Percentiles rank a stretch among this genome's conserved stretches.
Conservation (phyloP, 257 asterid species). For the Scutellaria barbata region DNA sequence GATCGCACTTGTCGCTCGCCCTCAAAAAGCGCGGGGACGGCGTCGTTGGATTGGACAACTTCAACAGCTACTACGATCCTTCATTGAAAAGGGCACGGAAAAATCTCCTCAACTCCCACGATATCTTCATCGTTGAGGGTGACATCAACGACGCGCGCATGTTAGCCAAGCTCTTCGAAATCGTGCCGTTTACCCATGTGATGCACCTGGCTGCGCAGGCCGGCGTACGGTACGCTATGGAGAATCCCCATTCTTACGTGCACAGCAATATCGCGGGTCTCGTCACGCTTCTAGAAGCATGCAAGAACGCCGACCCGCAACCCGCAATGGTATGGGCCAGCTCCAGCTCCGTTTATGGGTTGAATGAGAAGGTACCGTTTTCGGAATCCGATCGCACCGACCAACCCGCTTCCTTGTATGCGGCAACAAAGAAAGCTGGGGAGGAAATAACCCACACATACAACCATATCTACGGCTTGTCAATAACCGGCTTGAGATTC, state of each 20-base stretch:
- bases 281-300: constrained; percentile 70
- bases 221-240: constrained; percentile 81
- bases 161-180: constrained; percentile 57
- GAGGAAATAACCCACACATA: constrained; percentile 75
- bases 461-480: constrained; percentile 75
- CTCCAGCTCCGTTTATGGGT: constrained; percentile 85
- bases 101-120: constrained; percentile 36
- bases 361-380: constrained; percentile 66
- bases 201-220: constrained; percentile 94
- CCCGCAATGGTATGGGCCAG: constrained; percentile 86
- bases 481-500: constrained; percentile 75
- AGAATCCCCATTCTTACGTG: constrained; percentile 70
- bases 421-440: constrained; percentile 82
- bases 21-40: constrained; percentile 87
- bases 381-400: constrained; percentile 82
- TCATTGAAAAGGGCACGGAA: constrained; percentile 54
- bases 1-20: constrained; percentile 68
- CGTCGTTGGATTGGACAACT: constrained; percentile 77
- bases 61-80: constrained; percentile 69
- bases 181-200: constrained; percentile 62
- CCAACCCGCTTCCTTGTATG: constrained; percentile 77
- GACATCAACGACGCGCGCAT: constrained; percentile 67
- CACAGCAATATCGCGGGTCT: constrained; percentile 82
- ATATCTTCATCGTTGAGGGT: constrained; percentile 56
- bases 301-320: constrained; percentile 58